phyloP scores from a whole-genome alignment of 208 protist genomes.

The Phytomonas francai region DNA sequence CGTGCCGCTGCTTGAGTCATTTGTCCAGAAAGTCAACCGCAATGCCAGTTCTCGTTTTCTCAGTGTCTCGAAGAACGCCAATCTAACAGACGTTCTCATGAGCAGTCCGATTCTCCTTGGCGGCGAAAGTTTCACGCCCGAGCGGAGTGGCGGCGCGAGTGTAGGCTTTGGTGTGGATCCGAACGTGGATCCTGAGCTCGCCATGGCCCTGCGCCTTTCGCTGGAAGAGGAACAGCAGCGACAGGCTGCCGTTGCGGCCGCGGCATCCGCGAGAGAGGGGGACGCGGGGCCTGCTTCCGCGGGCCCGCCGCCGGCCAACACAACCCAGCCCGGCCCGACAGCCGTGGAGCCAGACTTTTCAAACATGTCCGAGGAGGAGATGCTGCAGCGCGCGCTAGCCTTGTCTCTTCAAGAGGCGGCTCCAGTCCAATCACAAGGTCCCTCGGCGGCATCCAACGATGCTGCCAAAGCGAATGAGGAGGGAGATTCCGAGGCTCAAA shows the following conservation, averaged over 20 bases:
- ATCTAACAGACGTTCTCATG: constrained; percentile 90
- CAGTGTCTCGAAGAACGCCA: constrained; percentile 55
- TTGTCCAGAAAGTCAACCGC: constrained; percentile 88
- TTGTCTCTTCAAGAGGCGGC: constrained; percentile 68
- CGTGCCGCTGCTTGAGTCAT: constrained; percentile 79
- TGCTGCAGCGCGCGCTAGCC: constrained; percentile 64
- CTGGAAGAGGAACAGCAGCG: constrained; percentile 92
- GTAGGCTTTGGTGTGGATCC: constrained; percentile 87
- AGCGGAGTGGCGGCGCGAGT: constrained; percentile 10
- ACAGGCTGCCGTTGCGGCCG: constrained; percentile 56
- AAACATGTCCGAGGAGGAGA: constrained; percentile 81
- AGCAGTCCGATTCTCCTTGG: constrained; percentile 82
- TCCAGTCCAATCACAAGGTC: constrained; percentile 6
- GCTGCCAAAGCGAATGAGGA: constrained; percentile 27
- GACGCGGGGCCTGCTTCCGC: constrained; percentile 9
- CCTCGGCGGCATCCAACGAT: background rate
- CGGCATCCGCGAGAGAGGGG: constrained; percentile 2
- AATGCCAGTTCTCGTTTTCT: constrained; percentile 85
- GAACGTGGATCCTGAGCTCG: constrained; percentile 91
- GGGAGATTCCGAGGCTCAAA: constrained; percentile 20
- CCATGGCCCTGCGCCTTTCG: constrained; percentile 92
- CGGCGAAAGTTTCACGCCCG: constrained; percentile 10
- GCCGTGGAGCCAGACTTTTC: constrained; percentile 22
- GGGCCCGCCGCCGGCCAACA: constrained; percentile 3
- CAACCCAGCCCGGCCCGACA: background rate